Conservation (phyloP, 805 yeast genomes). For the Danielia reshetovae region DNA sequence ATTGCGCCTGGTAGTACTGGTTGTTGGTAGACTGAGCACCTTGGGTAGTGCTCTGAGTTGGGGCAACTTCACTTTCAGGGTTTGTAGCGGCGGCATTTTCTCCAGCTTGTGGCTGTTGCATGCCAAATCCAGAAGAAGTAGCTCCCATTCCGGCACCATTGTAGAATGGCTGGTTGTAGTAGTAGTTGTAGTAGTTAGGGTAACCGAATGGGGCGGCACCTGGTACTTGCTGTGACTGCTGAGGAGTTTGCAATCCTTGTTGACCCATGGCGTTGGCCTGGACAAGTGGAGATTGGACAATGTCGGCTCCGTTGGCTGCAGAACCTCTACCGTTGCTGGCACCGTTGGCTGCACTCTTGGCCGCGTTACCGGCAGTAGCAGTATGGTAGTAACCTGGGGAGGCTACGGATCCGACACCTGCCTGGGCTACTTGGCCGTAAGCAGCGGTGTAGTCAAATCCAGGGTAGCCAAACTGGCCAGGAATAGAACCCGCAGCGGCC, state of each 20-base stretch:
- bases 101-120: constrained; percentile 11
- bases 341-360: constrained; percentile 21
- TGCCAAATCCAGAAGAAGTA: constrained; percentile 12
- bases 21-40: constrained; percentile 13
- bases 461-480: constrained; percentile 44
- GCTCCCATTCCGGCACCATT: constrained; percentile 28
- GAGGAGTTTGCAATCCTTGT: constrained; percentile 24
- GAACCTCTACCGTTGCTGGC: constrained; percentile 18
- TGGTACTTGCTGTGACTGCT: constrained; percentile 32
- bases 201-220: constrained; percentile 37
- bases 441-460: constrained; percentile 38
- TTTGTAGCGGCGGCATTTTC: constrained; percentile 9
- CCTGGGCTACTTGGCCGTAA: constrained; percentile 25
- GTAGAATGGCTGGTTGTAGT: constrained; percentile 39
- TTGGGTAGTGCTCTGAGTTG: constrained; percentile 12
- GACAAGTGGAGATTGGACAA: constrained; percentile 32
- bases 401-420: constrained; percentile 13
- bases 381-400: constrained; percentile 22
- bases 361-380: constrained; percentile 23
- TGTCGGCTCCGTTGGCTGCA: constrained; percentile 18
- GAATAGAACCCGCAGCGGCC: constrained; percentile 33
- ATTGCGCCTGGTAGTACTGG: constrained; percentile 17
- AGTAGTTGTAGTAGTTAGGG: constrained; percentile 40
- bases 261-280: constrained; percentile 17
- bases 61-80: constrained; percentile 11